Evolutionary conservation across 495 filamentous ascomycete species (phyloP).

Genomic region (Hyphodiscus hymeniophilus): DNA sequence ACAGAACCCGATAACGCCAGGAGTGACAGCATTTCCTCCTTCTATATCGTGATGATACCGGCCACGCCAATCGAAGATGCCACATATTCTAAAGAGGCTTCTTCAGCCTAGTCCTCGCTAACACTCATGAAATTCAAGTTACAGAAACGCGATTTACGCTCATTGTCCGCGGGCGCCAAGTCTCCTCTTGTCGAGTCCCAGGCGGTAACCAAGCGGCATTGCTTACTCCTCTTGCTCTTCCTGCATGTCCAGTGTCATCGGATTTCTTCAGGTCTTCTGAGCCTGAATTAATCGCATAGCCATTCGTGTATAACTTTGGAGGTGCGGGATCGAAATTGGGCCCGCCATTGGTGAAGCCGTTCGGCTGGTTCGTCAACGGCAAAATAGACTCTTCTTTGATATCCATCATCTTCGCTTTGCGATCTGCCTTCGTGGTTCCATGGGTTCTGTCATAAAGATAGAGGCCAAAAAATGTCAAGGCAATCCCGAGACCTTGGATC

Average conservation of each 20-base stretch:
- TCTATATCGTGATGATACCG: no score
- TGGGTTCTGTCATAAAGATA: constrained; percentile 95
- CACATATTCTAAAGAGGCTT: no score
- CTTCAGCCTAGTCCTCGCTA: no score
- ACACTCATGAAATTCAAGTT: no score
- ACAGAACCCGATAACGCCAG: no score
- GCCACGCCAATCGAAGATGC: no score
- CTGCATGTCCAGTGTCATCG: constrained; percentile 40
- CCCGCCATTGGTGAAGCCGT: background rate
- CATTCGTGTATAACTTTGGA: background rate
- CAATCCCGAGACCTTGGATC: constrained; percentile 77
- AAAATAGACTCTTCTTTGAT: constrained; percentile 52
- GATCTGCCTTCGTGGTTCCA: constrained; percentile 76
- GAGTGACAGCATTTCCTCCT: no score
- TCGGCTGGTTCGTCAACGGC: constrained; percentile 34
- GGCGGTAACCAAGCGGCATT: constrained; percentile 58
- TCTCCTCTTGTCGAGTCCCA: constrained; percentile 74
- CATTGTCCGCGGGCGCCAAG: constrained; percentile 58
- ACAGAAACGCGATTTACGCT: constrained; percentile 1
- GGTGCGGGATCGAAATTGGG: no score
- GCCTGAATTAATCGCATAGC: constrained; percentile 22
- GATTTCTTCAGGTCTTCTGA: constrained; percentile 50
- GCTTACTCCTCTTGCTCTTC: constrained; percentile 47
- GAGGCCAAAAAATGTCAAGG: constrained; percentile 81
- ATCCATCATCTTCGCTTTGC: constrained; percentile 46